These are phyloP conservation scores for Rostrohypoxylon terebratum DNA, from an alignment of 495 filamentous ascomycete genomes.

Conservation along the genomic window DNA sequence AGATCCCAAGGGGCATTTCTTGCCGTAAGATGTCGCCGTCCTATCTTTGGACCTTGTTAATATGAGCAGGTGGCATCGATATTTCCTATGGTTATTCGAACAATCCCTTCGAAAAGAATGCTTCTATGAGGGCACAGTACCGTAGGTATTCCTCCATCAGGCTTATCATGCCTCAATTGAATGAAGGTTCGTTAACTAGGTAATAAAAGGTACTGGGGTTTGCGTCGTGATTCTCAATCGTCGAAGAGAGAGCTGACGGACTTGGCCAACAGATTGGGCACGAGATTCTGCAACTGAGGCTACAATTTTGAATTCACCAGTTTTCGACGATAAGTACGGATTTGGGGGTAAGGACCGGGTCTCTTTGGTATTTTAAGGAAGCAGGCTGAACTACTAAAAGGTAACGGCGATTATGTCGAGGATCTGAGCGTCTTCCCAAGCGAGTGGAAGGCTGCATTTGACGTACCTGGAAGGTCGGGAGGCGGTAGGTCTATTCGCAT, in stretches of 20 bases:
- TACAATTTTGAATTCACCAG: constrained; percentile 44
- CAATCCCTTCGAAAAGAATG: constrained; percentile 52
- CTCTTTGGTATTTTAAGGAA: constrained; percentile 9
- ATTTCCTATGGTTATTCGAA: constrained; percentile 58
- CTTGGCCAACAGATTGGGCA: constrained; percentile 41
- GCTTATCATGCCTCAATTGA: constrained; percentile 1
- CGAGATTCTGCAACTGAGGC: constrained; percentile 49
- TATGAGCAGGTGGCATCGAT: constrained; percentile 55
- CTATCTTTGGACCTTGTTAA: constrained; percentile 35
- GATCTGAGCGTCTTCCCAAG: constrained; percentile 41
- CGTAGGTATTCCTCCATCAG: constrained; percentile 46
- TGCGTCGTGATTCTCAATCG: constrained; percentile 11
- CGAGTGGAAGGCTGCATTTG: constrained; percentile 29
- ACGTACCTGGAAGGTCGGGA: constrained; percentile 44
- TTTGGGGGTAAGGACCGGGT: constrained; percentile 47
- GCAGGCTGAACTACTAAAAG: constrained; percentile 49
- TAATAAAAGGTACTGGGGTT: constrained; percentile 56
- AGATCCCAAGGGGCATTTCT: constrained; percentile 47
- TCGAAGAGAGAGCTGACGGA: constrained; percentile 11
- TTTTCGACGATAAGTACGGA: constrained; percentile 46
- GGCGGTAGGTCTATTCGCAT: constrained; percentile 38
- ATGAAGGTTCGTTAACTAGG: constrained; percentile 14
- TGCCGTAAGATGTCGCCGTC: constrained; percentile 17
- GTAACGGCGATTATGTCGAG: constrained; percentile 61
- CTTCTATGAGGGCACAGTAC: constrained; percentile 52